Evolutionary conservation across 2,329 filamentous ascomycete genomes (phyloP), one percentile per base, ranked within the genome.

Genomic region (Tolypocladium amazonense): DNA sequence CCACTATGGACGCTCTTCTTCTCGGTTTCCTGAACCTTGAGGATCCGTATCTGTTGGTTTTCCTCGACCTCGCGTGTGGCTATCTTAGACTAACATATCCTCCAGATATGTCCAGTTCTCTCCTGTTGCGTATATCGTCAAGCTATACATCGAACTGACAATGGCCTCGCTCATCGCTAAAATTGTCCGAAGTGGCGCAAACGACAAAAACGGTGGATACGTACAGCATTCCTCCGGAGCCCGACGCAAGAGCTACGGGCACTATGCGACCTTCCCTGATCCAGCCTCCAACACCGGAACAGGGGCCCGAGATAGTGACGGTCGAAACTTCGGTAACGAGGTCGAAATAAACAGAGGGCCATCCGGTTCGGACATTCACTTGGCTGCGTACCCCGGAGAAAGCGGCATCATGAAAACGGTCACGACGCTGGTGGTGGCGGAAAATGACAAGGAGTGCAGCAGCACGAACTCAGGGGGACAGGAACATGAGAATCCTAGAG

Each of bases 131-230:
- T 82, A 81, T 62, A 74, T 80, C 33, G 73, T 81, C 58, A 82
- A 82, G 61, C 73, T 82, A 20, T 76, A 81, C 62, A 81, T 82
- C 62, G 79, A 82, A 63, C 74, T 82, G 65, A 74, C 75, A 25
- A 81, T 82, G 78, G 78, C 79, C 35, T 75, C 76, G 30, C 73
- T 82, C 30, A 81, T 82, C 58, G 76, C 69, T 35, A 75, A 75
- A 57, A 68, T 77, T 2, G 70, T 61, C 56, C 41, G 39, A n/a
- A 58, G 50, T 12, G 30, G 56, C 2, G 35, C 35, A 35, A 57
- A 53, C 20, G 30, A 54, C 2, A 20, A 23, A 12, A 18, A 57
- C n/a, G n/a, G 11, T 20, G 43, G 39, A 9, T 59, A 60, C 25
- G 11, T 47, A 4, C 23, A 55, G 18, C 45, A 45, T 11, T 54